Evolutionary conservation across 2,329 filamentous ascomycete species (phyloP), one percentile per base, ranked within the genome.

Genomic region (Didymosphaeria variabile): DNA sequence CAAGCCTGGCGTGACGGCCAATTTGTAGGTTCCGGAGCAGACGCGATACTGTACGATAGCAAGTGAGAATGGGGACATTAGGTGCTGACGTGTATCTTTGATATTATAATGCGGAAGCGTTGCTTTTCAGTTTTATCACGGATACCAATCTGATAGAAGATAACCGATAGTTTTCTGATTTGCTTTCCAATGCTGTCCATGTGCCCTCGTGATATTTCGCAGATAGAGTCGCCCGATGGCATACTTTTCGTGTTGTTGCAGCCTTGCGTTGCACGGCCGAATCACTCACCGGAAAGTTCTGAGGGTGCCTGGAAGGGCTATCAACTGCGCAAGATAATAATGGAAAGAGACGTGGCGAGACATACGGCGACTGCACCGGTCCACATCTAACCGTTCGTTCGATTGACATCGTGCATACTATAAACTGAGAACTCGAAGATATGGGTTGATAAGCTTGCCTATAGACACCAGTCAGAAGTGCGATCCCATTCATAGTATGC

Each of bases 1-100:
- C 34, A 65, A 70, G 56, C 61, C 64, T 10, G 76, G 74, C 1
- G 62, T 78, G 5, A 76, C 69, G 21, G 53, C 49, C 15, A 68
- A 66, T 52, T 57, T 65, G 63, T 69, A 55, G 34, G 29, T 17
- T 19, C 8, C 9, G 15, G n/a, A 19, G n/a, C 38, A 17, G 26
- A 29, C 4, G 6, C 26, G 26, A 29, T 5, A 17, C 17, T 17
- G 5, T 19, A 40, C 17, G 5, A n/a, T 40, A 19, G 1, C n/a
- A n/a, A 7, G 13, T 17, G 38, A 2, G n/a, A 1, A 40, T n/a
- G 38, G 17, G n/a, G 17, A 6, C 17, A 19, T n/a, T 40, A 19
- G 38, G 6, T 40, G 38, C 2, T 40, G 17, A 2, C 17, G 5
- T 40, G 7, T n/a, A 15, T 40, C 5, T 3, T 40, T n/a, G 6